Evolutionary conservation across 805 yeast genomes (phyloP).

Genomic region (Saturnispora galanensis): DNA sequence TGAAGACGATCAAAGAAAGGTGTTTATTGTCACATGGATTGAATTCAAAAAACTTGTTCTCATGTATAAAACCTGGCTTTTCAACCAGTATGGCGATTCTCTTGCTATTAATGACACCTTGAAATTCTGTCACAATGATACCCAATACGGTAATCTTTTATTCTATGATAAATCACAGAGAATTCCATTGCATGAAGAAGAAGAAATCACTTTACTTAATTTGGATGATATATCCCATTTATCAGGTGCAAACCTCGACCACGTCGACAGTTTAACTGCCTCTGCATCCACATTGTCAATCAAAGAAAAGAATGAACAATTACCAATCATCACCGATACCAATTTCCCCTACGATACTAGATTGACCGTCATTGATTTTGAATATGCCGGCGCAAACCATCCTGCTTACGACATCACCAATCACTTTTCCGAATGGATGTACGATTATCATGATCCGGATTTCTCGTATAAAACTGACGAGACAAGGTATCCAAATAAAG

Average conservation of each 20-base stretch:
- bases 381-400: conserved; percentile 83
- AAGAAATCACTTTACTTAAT: conserved; percentile 12
- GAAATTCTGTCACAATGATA: conserved; percentile 90
- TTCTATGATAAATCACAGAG: conserved; percentile 32
- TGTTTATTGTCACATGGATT: conserved; percentile 38
- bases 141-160: conserved; percentile 90
- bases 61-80: conserved; percentile 56
- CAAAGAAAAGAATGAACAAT: conserved; percentile 10
- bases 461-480: conserved; percentile 44
- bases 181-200: conserved; percentile 20
- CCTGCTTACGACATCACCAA: conserved; percentile 88
- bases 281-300: conserved; percentile 16
- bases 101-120: conserved; percentile 36
- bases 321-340: conserved; percentile 25
- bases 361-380: conserved; percentile 91
- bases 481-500: conserved; percentile 53
- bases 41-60: conserved; percentile 39
- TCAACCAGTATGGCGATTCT: conserved; percentile 34
- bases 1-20: conserved; percentile 27
- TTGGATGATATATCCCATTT: not conserved
- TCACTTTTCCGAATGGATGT: conserved; percentile 97
- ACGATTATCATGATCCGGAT: conserved; percentile 66
- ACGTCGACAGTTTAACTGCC: conserved; percentile 12
- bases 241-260: not conserved
- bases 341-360: conserved; percentile 41